Evolutionary conservation across 2,329 filamentous ascomycete species (phyloP).

Genomic region (Chaetoscypha palmicola): DNA sequence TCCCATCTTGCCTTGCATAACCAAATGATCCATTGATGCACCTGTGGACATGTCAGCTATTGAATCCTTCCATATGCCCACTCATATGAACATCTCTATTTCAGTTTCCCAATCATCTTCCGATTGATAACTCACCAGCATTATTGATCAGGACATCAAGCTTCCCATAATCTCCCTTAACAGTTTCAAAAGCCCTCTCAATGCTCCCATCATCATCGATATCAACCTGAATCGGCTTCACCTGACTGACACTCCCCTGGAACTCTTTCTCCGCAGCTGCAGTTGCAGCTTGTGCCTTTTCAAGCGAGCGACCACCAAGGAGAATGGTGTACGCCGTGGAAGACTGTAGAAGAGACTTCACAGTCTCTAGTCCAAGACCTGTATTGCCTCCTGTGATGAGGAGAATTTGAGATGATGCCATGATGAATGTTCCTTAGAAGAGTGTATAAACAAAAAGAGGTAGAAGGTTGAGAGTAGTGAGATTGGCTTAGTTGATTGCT

Average conservation of each 20-base stretch:
- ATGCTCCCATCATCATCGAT: slow-evolving; percentile 31
- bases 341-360: slow-evolving; percentile 20
- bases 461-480: background rate
- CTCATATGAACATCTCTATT: too few relatives aligned
- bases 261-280: slow-evolving; percentile 31
- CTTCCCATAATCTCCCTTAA: slow-evolving; percentile 25
- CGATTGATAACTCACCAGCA: slow-evolving; percentile 24
- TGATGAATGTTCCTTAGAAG: too few relatives aligned
- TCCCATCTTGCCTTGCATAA: too few relatives aligned
- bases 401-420: slow-evolving; percentile 11
- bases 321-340: slow-evolving; percentile 32
- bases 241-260: slow-evolving; percentile 24
- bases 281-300: slow-evolving; percentile 37
- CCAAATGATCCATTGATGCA: too few relatives aligned
- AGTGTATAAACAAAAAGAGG: background rate
- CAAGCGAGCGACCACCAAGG: slow-evolving; percentile 35
- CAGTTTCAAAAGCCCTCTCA: slow-evolving; percentile 23
- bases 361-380: slow-evolving; percentile 36
- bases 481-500: too few relatives aligned
- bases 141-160: slow-evolving; percentile 34
- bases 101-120: too few relatives aligned
- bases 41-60: too few relatives aligned
- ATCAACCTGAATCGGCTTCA: slow-evolving; percentile 28
- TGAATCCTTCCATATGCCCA: too few relatives aligned
- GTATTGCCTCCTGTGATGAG: slow-evolving; percentile 38